Evolutionary conservation across 495 filamentous ascomycete species (phyloP).

Genomic region (Aspergillus carlsbadensis): DNA sequence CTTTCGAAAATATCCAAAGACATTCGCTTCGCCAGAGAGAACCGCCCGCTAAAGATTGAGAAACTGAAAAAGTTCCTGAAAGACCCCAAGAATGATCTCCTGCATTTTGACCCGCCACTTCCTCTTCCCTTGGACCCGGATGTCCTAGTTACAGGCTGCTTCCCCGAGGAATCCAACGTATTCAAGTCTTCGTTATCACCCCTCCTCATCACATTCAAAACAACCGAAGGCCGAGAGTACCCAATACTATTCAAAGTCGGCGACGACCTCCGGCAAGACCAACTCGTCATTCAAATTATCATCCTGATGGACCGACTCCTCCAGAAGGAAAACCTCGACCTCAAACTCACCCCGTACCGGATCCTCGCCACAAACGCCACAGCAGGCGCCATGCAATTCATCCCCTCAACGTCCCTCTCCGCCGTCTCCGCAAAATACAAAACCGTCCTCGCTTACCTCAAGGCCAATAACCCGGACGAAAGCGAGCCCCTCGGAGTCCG

Average conservation of each 20-base stretch:
- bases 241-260: slow-evolving; percentile 96
- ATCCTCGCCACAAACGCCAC: slow-evolving; percentile 89
- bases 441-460: slow-evolving; percentile 82
- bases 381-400: slow-evolving; percentile 89
- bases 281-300: slow-evolving; percentile 97
- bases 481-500: slow-evolving; percentile 80
- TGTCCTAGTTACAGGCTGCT: slow-evolving; percentile 72
- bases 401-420: slow-evolving; percentile 80
- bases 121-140: slow-evolving; percentile 88
- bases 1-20: slow-evolving; percentile 89
- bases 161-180: slow-evolving; percentile 82
- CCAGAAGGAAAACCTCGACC: slow-evolving; percentile 93
- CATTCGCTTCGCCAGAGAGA: slow-evolving; percentile 77
- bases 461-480: slow-evolving; percentile 85
- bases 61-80: slow-evolving; percentile 76
- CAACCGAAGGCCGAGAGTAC: slow-evolving; percentile 71
- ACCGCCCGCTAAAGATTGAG: slow-evolving; percentile 75
- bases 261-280: slow-evolving; percentile 95
- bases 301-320: slow-evolving; percentile 96
- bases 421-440: slow-evolving; percentile 78
- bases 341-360: slow-evolving; percentile 92
- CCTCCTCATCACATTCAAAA: slow-evolving; percentile 88
- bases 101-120: slow-evolving; percentile 78
- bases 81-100: slow-evolving; percentile 85
- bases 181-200: slow-evolving; percentile 95